Evolutionary conservation across 148 eudicot species (phyloP), one percentile per base, ranked within the genome.

Genomic region (Euryodendron excelsum): DNA sequence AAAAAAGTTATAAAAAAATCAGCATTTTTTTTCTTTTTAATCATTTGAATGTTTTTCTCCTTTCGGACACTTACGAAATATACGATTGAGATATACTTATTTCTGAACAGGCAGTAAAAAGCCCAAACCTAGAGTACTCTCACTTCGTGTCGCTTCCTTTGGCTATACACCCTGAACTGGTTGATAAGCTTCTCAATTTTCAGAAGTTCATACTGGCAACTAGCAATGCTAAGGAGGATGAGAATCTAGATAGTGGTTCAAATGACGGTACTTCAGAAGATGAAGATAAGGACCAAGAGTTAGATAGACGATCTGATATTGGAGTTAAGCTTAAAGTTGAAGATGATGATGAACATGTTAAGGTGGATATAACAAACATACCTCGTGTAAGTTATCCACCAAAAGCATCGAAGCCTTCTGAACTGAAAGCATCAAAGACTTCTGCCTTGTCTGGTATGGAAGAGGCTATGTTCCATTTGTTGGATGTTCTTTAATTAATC

Each of bases 101-200:
- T 74, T 69, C 62, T 73, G 27, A 69, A 78, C 91, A 95, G 99
- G 94, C 83, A 72, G 92, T 90, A 50, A 87, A 87, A 52, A 88
- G 93, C 84, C 89, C 88, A 75, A 73, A 69, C 39, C 83, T 93
- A 4, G 88, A 87, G 65, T 95, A 91, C 87, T 88, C 99, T 79
- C 99, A 95, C 83, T 95, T 95, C 73, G 74, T 95, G 56, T 95
- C 99, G 21, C 91, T 95, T 80, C 99, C 99, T 61, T 89, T 95
- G 84, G 93, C 96, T 72, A 82, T 95, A 79, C 89, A 91, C 86
- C 87, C 90, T 61, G 92, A 89, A 80, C 82, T 95, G 78, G 93
- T 93, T 18, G 89, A 90, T 59, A 93, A 95, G 86, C 94, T 93
- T 69, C 56, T 79, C 82, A 85, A 82, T 63, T 95, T 95, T 89